phyloP scores from a whole-genome alignment of 495 filamentous ascomycete species.

The Penicillium alfredii region DNA sequence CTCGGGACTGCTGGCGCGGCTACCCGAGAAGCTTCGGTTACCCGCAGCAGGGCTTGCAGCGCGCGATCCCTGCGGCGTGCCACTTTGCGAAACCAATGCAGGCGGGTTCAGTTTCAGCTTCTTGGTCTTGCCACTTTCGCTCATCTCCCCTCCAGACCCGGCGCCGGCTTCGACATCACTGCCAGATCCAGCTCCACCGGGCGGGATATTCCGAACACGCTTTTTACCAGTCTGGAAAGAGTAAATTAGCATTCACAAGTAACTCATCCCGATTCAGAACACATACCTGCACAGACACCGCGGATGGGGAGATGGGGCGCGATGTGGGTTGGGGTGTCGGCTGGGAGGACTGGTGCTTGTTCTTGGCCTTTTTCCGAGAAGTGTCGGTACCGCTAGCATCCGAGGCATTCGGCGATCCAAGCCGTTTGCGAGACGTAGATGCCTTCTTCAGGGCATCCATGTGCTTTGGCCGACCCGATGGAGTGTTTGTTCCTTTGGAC shows the following conservation, averaged over 20 bases:
- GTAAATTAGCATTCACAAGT: constrained; percentile 9
- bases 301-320: constrained; percentile 46
- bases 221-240: constrained; percentile 38
- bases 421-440: constrained; percentile 62
- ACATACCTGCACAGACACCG: constrained; percentile 32
- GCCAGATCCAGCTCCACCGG: constrained; percentile 53
- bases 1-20: constrained; percentile 38
- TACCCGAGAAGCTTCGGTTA: constrained; percentile 24
- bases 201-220: constrained; percentile 36
- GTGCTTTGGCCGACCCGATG: constrained; percentile 55
- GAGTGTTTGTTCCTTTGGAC: constrained; percentile 69
- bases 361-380: constrained; percentile 82
- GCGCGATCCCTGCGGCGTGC: constrained; percentile 51
- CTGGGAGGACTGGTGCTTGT: constrained; percentile 47
- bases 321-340: constrained; percentile 51
- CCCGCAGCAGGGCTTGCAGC: constrained; percentile 44
- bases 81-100: constrained; percentile 42
- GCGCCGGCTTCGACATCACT: constrained; percentile 77
- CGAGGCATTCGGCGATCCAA: constrained; percentile 80
- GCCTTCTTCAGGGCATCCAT: constrained; percentile 53
- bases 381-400: constrained; percentile 89
- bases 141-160: constrained; percentile 59
- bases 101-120: constrained; percentile 59
- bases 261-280: background rate
- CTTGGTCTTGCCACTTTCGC: constrained; percentile 63